Conservation (phyloP, 495 filamentous ascomycete genomes). For the Penicillium diatomitis region DNA sequence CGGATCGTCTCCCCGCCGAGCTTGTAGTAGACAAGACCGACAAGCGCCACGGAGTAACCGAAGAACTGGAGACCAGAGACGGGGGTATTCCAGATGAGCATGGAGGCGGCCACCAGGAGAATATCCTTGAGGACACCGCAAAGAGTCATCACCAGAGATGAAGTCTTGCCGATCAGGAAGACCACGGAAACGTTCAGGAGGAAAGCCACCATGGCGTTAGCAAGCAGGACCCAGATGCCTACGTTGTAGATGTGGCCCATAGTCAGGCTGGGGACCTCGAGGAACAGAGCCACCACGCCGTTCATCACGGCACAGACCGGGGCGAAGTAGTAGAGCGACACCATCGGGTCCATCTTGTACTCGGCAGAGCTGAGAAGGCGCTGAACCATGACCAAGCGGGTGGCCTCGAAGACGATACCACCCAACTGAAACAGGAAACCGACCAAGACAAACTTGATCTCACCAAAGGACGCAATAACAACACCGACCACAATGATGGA, state of each 20-base stretch:
- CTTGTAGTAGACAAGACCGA: slow-evolving; percentile 95
- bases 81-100: slow-evolving; percentile 79
- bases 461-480: slow-evolving; percentile 80
- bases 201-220: slow-evolving; percentile 80
- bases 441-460: slow-evolving; percentile 81
- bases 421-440: slow-evolving; percentile 81
- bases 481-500: slow-evolving; percentile 85
- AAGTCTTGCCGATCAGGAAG: slow-evolving; percentile 95
- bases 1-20: slow-evolving; percentile 79
- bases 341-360: slow-evolving; percentile 96
- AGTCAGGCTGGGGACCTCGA: slow-evolving; percentile 63
- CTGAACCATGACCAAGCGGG: slow-evolving; percentile 87
- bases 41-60: slow-evolving; percentile 85
- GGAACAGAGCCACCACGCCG: slow-evolving; percentile 63
- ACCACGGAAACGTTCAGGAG: slow-evolving; percentile 88
- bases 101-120: slow-evolving; percentile 80
- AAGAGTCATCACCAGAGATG: slow-evolving; percentile 89
- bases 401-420: slow-evolving; percentile 83
- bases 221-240: slow-evolving; percentile 63
- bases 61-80: slow-evolving; percentile 81
- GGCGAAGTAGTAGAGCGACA: slow-evolving; percentile 94
- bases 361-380: slow-evolving; percentile 77
- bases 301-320: slow-evolving; percentile 91
- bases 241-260: slow-evolving; percentile 67
- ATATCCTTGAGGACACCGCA: slow-evolving; percentile 99